Percentiles rank a stretch among this genome's conserved stretches.
phyloP scores from a whole-genome alignment of 495 filamentous ascomycete genomes.

The Talaromyces thailandensis region DNA sequence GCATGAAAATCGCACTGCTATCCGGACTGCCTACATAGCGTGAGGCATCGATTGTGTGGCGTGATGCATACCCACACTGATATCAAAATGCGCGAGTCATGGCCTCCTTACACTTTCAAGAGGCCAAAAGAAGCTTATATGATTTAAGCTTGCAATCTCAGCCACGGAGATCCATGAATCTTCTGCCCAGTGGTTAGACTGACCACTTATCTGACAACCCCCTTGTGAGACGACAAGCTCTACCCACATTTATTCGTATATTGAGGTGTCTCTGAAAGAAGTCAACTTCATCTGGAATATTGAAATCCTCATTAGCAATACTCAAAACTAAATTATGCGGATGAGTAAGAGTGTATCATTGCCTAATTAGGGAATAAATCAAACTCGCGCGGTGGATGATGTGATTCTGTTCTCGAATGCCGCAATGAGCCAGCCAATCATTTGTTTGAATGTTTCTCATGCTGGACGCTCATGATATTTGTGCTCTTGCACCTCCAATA shows the following conservation, averaged over 20 bases:
- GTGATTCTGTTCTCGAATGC: neutral
- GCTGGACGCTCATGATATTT: neutral
- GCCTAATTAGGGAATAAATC: neutral
- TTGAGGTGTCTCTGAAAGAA: no score
- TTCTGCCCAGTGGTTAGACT: neutral
- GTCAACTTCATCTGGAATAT: neutral
- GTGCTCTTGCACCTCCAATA: neutral
- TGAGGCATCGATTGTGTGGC: neutral
- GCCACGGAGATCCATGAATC: neutral
- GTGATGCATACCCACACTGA: neutral
- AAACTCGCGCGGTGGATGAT: neutral
- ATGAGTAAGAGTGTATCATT: neutral
- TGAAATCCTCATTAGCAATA: no score
- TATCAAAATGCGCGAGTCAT: neutral
- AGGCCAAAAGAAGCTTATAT: neutral
- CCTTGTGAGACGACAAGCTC: no score
- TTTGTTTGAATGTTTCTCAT: neutral
- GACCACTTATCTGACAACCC: neutral
- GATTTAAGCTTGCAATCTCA: neutral
- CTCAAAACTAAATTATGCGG: neutral
- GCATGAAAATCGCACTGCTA: neutral
- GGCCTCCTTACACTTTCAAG: neutral
- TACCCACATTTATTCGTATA: no score
- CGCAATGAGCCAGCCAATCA: neutral
- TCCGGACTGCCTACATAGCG: neutral